These are phyloP conservation scores for Prunus padus DNA, from an alignment of 306 rosid genomes.

Conservation along the genomic window DNA sequence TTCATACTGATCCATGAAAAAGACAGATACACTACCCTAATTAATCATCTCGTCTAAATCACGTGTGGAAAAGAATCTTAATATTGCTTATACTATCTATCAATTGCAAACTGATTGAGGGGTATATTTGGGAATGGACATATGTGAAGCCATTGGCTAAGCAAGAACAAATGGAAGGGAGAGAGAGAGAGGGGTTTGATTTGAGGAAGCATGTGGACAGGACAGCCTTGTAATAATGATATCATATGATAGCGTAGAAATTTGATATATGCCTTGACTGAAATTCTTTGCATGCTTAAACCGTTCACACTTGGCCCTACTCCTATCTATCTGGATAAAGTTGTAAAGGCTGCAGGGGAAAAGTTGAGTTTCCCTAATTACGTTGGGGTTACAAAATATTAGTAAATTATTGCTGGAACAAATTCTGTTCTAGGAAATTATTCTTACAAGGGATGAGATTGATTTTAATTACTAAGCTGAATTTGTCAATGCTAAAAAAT, in stretches of 20 bases:
- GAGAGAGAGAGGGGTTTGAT: not conserved
- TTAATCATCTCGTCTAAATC: too few species aligned
- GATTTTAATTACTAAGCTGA: too few species aligned
- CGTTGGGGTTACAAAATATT: too few species aligned
- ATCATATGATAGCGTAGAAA: not conserved
- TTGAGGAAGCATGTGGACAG: not conserved
- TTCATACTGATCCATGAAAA: too few species aligned
- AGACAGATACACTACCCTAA: too few species aligned
- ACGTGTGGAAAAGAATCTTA: too few species aligned
- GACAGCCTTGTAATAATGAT: not conserved
- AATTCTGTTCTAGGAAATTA: too few species aligned
- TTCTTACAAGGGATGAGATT: too few species aligned
- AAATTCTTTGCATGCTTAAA: not conserved
- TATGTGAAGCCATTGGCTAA: not conserved
- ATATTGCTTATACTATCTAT: too few species aligned
- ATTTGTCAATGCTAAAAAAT: too few species aligned
- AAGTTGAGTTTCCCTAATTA: too few species aligned
- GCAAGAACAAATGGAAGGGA: not conserved
- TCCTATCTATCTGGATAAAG: not conserved
- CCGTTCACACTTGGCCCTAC: conserved; percentile 7
- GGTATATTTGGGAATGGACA: not conserved
- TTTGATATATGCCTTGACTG: not conserved
- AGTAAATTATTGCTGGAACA: too few species aligned
- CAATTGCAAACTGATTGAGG: not conserved
- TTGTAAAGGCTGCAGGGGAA: not conserved